These are phyloP conservation scores for Saccharomyces hybrid DNA, from an alignment of 1,139 yeast species.

Conservation along the genomic window DNA sequence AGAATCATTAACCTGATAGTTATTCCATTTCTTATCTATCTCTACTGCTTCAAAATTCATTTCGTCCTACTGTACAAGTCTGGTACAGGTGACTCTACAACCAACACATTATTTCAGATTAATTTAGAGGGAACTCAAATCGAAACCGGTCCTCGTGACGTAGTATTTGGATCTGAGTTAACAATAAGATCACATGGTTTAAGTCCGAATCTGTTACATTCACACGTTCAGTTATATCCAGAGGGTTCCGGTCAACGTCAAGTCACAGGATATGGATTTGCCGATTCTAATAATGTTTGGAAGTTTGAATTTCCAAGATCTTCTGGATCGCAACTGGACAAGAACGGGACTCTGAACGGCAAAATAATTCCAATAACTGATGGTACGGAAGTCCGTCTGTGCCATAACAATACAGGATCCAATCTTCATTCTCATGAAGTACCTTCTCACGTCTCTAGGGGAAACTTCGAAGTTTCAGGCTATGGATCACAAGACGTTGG, in stretches of 20 bases:
- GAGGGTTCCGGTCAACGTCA: constrained; percentile 71
- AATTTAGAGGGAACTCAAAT: constrained; percentile 52
- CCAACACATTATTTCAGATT: constrained; percentile 64
- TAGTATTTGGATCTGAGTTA: constrained; percentile 53
- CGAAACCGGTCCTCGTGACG: constrained; percentile 50
- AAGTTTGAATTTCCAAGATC: constrained; percentile 43
- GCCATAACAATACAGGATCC: constrained; percentile 46
- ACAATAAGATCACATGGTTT: constrained; percentile 69
- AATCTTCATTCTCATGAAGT: constrained; percentile 60
- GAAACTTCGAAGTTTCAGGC: constrained; percentile 59
- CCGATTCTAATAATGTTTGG: constrained; percentile 64
- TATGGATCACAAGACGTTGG: constrained; percentile 51
- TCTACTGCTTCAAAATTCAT: constrained; percentile 71
- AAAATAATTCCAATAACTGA: constrained; percentile 34
- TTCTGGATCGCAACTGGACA: constrained; percentile 26
- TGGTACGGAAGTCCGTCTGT: constrained; percentile 50
- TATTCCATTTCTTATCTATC: constrained; percentile 66
- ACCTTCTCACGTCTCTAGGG: constrained; percentile 47
- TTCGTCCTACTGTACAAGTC: constrained; percentile 65
- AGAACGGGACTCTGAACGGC: constrained; percentile 23
- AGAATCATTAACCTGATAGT: constrained; percentile 62
- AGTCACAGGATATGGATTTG: constrained; percentile 67
- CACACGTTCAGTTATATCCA: constrained; percentile 63
- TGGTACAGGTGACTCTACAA: constrained; percentile 73
- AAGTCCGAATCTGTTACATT: constrained; percentile 62